Conservation (phyloP, 495 filamentous ascomycete species). For the Lophium mytilinum region DNA sequence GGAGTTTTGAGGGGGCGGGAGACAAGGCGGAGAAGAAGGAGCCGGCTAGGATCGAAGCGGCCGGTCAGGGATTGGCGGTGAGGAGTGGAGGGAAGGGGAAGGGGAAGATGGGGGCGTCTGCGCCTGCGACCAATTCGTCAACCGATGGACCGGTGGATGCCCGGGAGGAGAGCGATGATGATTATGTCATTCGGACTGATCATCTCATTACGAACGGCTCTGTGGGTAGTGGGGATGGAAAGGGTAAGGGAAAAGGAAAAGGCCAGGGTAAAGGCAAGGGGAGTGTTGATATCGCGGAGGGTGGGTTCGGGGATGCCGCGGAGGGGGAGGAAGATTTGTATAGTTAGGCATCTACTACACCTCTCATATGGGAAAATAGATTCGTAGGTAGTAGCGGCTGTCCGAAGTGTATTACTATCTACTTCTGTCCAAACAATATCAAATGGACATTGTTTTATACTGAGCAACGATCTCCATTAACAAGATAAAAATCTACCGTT, state of each 20-base stretch:
- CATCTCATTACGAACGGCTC: slow-evolving; percentile 29
- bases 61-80: slow-evolving; percentile 5
- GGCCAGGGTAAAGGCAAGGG: slow-evolving; percentile 45
- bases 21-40: slow-evolving; percentile 31
- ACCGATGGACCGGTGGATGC: slow-evolving; percentile 21
- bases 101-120: slow-evolving; percentile 27
- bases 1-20: slow-evolving; percentile 58
- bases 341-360: too few species aligned
- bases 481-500: too few species aligned
- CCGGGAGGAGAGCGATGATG: slow-evolving; percentile 21
- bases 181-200: slow-evolving; percentile 40
- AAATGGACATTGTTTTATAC: too few species aligned
- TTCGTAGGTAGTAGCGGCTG: too few species aligned
- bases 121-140: background rate
- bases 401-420: too few species aligned
- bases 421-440: too few species aligned
- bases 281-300: slow-evolving; percentile 17
- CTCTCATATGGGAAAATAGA: too few species aligned
- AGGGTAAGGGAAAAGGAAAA: slow-evolving; percentile 46
- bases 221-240: slow-evolving; percentile 29
- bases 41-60: background rate
- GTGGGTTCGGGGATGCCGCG: slow-evolving; percentile 28
- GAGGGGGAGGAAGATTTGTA: slow-evolving; percentile 32
- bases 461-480: too few species aligned
- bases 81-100: slow-evolving; percentile 36